Conservation (phyloP, 495 filamentous ascomycete species). For the Penicillium canariense region DNA sequence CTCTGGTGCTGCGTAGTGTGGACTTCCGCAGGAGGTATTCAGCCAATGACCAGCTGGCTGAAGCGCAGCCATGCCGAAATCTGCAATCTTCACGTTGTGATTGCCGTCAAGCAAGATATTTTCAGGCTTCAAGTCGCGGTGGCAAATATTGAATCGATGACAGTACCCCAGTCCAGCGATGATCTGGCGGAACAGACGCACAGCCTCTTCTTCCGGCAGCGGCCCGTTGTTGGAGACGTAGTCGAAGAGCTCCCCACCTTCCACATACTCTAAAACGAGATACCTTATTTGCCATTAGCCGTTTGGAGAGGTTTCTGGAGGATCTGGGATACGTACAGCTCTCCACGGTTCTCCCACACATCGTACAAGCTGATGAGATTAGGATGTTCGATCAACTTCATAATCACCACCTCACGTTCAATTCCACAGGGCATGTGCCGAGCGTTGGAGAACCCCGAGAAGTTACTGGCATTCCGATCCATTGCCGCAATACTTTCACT, state of each 20-base stretch:
- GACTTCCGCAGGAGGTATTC: constrained; percentile 88
- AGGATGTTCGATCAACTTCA: constrained; percentile 91
- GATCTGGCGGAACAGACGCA: constrained; percentile 88
- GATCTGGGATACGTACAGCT: constrained; percentile 63
- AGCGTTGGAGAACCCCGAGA: constrained; percentile 35
- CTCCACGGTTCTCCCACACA: constrained; percentile 92
- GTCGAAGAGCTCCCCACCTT: constrained; percentile 86
- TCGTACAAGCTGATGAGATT: constrained; percentile 91
- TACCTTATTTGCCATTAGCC: constrained; percentile 55
- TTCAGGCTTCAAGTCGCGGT: constrained; percentile 95
- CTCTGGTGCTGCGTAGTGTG: constrained; percentile 94
- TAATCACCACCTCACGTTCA: constrained; percentile 90
- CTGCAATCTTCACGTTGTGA: constrained; percentile 81
- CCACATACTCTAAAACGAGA: constrained; percentile 92
- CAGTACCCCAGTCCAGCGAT: constrained; percentile 89
- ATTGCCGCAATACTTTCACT: constrained; percentile 75
- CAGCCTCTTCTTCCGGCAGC: constrained; percentile 73
- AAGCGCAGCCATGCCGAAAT: constrained; percentile 96
- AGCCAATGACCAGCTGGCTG: constrained; percentile 76
- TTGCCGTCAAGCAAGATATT: constrained; percentile 82
- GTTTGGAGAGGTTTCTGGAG: too few relatives aligned
- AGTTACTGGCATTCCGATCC: constrained; percentile 52
- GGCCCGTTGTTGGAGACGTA: constrained; percentile 67
- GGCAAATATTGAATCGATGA: constrained; percentile 90
- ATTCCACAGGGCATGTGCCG: constrained; percentile 79